phyloP scores from a whole-genome alignment of 192 early-diverging fungal genomes.

The Rhizophagus clarus region DNA sequence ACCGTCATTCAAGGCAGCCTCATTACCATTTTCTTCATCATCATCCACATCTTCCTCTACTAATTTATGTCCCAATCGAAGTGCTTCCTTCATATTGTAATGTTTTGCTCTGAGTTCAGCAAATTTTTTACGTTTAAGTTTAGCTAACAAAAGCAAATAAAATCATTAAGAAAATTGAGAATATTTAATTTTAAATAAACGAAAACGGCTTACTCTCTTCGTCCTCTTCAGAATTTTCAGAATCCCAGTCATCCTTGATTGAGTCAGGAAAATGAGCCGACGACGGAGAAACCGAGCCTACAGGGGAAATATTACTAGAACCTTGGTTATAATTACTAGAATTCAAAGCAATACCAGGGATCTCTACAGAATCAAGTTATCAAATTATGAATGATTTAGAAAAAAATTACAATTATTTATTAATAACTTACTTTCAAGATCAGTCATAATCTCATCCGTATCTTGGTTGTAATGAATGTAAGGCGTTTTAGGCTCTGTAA shows the following conservation, averaged over 20 bases:
- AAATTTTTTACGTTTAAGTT: conserved; percentile 73
- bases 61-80: conserved; percentile 53
- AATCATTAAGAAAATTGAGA: not conserved
- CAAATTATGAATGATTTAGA: not conserved
- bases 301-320: conserved; percentile 8
- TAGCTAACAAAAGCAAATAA: conserved; percentile 31
- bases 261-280: conserved; percentile 29
- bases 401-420: not conserved
- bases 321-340: not conserved
- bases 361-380: not conserved
- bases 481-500: conserved; percentile 94
- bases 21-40: conserved; percentile 41
- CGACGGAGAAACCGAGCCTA: conserved; percentile 25
- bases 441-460: conserved; percentile 70
- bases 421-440: conserved; percentile 46
- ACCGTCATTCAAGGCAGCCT: not conserved
- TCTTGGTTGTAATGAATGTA: conserved; percentile 87
- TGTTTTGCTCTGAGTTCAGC: conserved; percentile 76
- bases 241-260: conserved; percentile 58
- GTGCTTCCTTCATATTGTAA: conserved; percentile 85
- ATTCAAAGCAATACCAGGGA: conserved; percentile 21
- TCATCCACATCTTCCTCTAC: conserved; percentile 60
- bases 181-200: conserved; percentile 5
- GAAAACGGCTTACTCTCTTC: conserved; percentile 50
- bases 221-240: conserved; percentile 56